Evolutionary conservation across 2,329 filamentous ascomycete genomes (phyloP).

Genomic region (Alternaria metachromatica): DNA sequence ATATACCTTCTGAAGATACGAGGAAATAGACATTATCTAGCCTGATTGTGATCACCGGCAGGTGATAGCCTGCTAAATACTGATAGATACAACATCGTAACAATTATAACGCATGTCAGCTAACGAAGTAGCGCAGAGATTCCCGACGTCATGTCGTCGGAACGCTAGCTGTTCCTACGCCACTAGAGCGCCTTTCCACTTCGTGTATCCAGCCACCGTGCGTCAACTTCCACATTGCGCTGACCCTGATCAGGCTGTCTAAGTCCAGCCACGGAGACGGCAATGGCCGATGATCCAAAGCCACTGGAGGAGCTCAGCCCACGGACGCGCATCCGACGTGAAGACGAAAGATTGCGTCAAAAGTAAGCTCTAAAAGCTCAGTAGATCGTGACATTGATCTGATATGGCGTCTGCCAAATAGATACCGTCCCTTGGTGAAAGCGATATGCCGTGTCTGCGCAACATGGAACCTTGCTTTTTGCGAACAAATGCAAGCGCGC

Average conservation of each 20-base stretch:
- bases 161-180: neutral
- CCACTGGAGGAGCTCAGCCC: no score
- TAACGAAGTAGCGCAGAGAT: neutral
- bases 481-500: neutral
- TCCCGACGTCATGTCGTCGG: neutral
- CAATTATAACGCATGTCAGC: neutral
- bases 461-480: neutral
- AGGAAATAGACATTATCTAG: neutral
- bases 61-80: no score
- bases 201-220: neutral
- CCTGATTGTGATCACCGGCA: neutral
- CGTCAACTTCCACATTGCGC: neutral
- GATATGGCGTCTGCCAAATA: neutral
- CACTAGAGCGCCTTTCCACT: neutral
- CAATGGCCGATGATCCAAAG: no score
- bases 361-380: neutral
- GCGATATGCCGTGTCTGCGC: neutral
- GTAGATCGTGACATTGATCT: neutral
- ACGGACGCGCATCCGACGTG: no score
- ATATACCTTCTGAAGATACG: neutral
- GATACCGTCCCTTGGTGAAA: neutral
- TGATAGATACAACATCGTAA: neutral
- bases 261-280: no score
- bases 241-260: neutral
- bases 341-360: neutral